phyloP scores from a whole-genome alignment of 1,284 basidiomycete species.

The Cutaneotrichosporon cutaneum region DNA sequence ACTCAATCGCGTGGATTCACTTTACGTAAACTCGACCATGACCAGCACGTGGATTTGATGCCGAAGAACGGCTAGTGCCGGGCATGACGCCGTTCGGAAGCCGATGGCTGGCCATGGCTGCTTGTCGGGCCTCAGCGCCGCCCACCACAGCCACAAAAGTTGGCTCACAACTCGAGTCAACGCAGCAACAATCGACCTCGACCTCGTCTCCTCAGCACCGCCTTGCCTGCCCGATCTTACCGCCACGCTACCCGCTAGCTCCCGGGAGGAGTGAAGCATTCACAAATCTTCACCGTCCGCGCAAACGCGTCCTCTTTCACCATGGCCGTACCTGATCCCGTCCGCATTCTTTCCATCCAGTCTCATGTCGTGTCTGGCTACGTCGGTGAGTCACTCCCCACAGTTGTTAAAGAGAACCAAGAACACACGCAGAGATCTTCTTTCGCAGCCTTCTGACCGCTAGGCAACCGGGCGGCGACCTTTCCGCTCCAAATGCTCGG shows the following conservation, averaged over 20 bases:
- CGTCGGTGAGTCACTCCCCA: conserved; percentile 65
- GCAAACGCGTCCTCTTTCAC: background rate
- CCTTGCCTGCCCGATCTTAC: background rate
- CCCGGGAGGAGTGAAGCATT: background rate
- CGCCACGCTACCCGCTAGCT: background rate
- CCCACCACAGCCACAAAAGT: too few relatives aligned
- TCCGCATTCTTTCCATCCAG: conserved; percentile 65
- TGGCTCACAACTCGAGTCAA: background rate
- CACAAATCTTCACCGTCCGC: background rate
- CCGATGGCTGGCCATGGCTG: too few relatives aligned
- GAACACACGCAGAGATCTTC: background rate
- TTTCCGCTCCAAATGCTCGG: conserved; percentile 94
- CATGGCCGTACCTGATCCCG: conserved; percentile 27
- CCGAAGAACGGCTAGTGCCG: too few relatives aligned
- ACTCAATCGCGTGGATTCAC: too few relatives aligned
- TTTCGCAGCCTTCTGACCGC: background rate
- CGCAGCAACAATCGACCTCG: background rate
- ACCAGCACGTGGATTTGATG: too few relatives aligned
- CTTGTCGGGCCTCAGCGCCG: too few relatives aligned
- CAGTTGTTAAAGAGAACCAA: background rate
- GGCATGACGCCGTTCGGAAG: too few relatives aligned
- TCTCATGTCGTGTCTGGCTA: conserved; percentile 94
- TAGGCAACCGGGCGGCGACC: conserved; percentile 73
- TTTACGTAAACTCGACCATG: too few relatives aligned
- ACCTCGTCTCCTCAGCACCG: background rate